Base-by-base conservation (phyloP, 179 eudicot genomes). In the Corrigiola litoralis region DNA sequence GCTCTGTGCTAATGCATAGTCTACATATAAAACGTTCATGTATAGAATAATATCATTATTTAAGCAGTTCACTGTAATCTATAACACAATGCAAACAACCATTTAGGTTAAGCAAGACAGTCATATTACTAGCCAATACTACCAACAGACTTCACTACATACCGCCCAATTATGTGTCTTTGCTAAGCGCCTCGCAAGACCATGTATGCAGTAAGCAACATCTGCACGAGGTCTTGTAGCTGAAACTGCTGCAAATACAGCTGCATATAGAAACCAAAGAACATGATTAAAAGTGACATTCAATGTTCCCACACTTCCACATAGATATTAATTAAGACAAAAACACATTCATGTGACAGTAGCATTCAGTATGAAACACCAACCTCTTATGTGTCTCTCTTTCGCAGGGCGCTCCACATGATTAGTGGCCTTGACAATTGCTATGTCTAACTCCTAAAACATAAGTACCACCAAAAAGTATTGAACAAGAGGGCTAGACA, bases 151-250 rank as follows among this genome's bases (percentile, higher is more conserved):
- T 28, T 53, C 28, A 71, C 61, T 61, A 60, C 89, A 66, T 86
- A 94, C 99, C 81, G 96, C 99, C 99, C 99, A 94, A 73, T 94
- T 94, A 77, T 74, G 92, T 27, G 99, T 94, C 80, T 82, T 94
- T 14, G 96, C 71, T 57, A 94, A 77, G 71, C 99, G 86, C 77
- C 94, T 81, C 6, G 89, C 85, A 67, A 94, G 89, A 67, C 88
- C 99, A 82, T 90, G 96, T 63, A 94, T 84, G 79, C 97, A 94
- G 70, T 94, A 94, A 1, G 85, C 97, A 61, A 90, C 94, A 78
- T 94, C 99, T 73, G 95, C 96, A 55, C 97, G 88, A 66, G 99
- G 95, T 66, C 91, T 79, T 57, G 86, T 78, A 65, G 94, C 94
- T 34, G 97, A 90, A 61, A 90, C 69, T 44, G 96, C 91, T 62